Percentiles rank a stretch among this genome's conserved stretches.
These are phyloP conservation scores for Beauveria bassiana DNA, from an alignment of 2,329 filamentous ascomycete species.

Conservation along the genomic window DNA sequence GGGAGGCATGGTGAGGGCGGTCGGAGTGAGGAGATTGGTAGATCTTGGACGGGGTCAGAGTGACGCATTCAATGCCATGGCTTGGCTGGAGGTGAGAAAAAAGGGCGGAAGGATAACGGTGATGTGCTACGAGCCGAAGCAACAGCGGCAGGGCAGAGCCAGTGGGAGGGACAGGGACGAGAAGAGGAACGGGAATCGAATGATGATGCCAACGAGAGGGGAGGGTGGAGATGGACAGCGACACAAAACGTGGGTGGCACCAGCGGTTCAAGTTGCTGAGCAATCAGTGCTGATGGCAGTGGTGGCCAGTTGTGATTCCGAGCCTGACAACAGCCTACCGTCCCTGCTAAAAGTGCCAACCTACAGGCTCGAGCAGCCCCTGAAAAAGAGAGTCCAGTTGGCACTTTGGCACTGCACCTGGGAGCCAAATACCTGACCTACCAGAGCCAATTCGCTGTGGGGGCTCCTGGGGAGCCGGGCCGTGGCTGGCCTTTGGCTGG, in stretches of 20 bases:
- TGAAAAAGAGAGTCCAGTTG: background rate
- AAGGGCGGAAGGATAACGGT: background rate
- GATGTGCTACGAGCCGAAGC: background rate
- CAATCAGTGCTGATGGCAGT: background rate
- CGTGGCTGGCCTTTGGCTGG: background rate
- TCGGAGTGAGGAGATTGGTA: constrained; percentile 12
- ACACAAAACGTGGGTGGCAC: too few relatives aligned
- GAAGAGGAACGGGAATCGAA: constrained; percentile 5
- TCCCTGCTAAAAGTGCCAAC: too few relatives aligned
- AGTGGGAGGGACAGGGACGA: background rate
- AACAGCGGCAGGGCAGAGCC: background rate
- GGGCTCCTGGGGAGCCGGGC: background rate
- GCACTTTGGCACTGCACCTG: too few relatives aligned
- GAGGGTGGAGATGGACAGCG: constrained; percentile 6
- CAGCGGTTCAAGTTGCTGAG: background rate
- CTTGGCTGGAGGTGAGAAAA: background rate
- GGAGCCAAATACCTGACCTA: too few relatives aligned
- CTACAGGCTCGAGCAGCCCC: background rate
- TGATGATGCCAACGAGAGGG: constrained; percentile 8
- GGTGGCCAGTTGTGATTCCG: too few relatives aligned
- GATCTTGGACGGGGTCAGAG: constrained; percentile 4
- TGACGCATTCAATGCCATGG: constrained; percentile 7
- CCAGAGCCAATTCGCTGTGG: too few relatives aligned
- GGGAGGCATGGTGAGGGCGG: constrained; percentile 36
- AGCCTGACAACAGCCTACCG: too few relatives aligned